Evolutionary conservation across 1,139 yeast genomes (phyloP).

Genomic region (Diutina sp.): DNA sequence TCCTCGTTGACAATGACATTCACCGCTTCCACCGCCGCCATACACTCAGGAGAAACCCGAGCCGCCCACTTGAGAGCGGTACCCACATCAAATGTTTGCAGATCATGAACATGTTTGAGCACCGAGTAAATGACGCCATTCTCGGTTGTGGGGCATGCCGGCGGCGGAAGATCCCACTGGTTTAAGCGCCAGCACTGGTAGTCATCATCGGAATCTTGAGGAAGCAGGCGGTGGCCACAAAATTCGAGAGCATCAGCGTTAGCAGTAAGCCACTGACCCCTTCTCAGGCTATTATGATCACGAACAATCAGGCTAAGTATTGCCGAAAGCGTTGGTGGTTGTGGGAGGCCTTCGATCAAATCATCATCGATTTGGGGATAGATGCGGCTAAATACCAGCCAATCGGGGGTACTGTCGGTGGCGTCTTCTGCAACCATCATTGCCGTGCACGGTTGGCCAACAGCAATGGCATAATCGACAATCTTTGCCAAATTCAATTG

Average conservation of each 20-base stretch:
- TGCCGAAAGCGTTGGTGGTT: conserved; percentile 36
- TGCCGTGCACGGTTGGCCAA: conserved; percentile 24
- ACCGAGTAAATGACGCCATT: conserved; percentile 34
- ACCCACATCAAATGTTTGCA: not conserved
- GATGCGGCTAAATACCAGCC: conserved; percentile 17
- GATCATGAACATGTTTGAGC: conserved; percentile 27
- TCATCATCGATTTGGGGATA: conserved; percentile 48
- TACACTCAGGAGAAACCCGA: not conserved
- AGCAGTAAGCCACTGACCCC: conserved; percentile 5
- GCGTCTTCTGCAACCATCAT: conserved; percentile 45
- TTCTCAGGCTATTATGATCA: conserved; percentile 22
- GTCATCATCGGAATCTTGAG: not conserved
- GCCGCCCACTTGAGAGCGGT: not conserved
- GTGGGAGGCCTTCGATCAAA: conserved; percentile 49
- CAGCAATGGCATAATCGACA: not conserved
- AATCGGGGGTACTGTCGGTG: conserved; percentile 6
- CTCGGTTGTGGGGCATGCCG: conserved; percentile 16
- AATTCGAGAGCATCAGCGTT: not conserved
- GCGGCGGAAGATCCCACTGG: conserved; percentile 54
- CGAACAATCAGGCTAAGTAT: conserved; percentile 32
- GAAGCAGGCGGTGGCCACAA: not conserved
- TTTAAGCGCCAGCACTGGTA: conserved; percentile 55
- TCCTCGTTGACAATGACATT: not conserved
- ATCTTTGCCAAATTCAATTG: conserved; percentile 24
- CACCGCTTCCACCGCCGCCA: not conserved